Conservation (phyloP, 495 filamentous ascomycete species). For the Xylaria curta region DNA sequence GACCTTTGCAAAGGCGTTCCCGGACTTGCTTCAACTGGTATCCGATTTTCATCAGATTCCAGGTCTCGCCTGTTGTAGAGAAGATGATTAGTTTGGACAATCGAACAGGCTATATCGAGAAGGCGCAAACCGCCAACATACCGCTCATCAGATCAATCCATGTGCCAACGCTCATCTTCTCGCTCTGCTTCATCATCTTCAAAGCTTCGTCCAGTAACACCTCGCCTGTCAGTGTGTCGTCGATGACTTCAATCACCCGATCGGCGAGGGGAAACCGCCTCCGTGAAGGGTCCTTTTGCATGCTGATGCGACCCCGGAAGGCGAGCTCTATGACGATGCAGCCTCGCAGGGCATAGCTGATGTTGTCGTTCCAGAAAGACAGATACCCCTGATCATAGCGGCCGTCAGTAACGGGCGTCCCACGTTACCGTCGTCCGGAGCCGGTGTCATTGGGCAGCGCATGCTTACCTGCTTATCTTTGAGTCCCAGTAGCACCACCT, state of each 20-base stretch:
- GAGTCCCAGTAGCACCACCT: slow-evolving; percentile 89
- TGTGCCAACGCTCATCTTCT: slow-evolving; percentile 98
- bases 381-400: slow-evolving; percentile 76
- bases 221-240: slow-evolving; percentile 96
- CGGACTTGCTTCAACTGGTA: slow-evolving; percentile 99
- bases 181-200: slow-evolving; percentile 99
- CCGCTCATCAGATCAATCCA: slow-evolving; percentile 99
- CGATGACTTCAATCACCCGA: slow-evolving; percentile 92
- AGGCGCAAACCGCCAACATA: slow-evolving; percentile 50
- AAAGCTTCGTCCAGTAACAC: slow-evolving; percentile 96
- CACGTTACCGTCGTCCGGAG: not conserved
- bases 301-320: slow-evolving; percentile 93
- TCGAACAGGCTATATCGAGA: slow-evolving; percentile 10
- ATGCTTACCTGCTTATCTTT: slow-evolving; percentile 94
- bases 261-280: slow-evolving; percentile 92
- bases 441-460: slow-evolving; percentile 33
- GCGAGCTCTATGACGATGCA: slow-evolving; percentile 98
- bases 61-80: slow-evolving; percentile 80
- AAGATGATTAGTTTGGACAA: slow-evolving; percentile 35
- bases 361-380: slow-evolving; percentile 99
- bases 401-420: slow-evolving; percentile 19
- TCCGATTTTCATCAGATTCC: slow-evolving; percentile 99
- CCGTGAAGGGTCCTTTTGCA: slow-evolving; percentile 95
- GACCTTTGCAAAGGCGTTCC: slow-evolving; percentile 95
- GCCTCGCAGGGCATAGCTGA: slow-evolving; percentile 94